phyloP scores from a whole-genome alignment of 495 filamentous ascomycete genomes.

The Aspergillus sparsus region DNA sequence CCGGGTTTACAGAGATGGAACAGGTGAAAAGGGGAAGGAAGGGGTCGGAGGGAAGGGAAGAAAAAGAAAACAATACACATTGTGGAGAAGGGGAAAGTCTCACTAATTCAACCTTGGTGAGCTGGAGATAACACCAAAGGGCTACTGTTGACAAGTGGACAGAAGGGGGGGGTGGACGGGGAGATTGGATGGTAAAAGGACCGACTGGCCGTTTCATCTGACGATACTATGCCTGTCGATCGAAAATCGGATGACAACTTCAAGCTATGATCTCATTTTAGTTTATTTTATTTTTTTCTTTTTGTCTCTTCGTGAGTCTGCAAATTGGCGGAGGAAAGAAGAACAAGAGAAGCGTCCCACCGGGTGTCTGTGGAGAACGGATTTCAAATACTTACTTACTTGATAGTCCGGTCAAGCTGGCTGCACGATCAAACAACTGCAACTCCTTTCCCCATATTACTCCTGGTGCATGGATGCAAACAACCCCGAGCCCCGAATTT shows the following conservation, averaged over 20 bases:
- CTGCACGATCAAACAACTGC: background rate
- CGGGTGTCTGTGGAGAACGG: no score
- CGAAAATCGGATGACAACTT: background rate
- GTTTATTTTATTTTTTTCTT: background rate
- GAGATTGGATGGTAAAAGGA: constrained; percentile 3
- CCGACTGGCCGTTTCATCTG: constrained; percentile 1
- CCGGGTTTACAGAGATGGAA: background rate
- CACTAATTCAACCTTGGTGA: background rate
- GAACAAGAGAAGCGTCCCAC: no score
- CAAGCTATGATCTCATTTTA: background rate
- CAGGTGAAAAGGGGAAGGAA: constrained; percentile 9
- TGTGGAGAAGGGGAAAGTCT: background rate
- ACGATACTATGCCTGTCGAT: background rate
- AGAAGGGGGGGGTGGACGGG: background rate
- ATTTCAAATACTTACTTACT: no score
- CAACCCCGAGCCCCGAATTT: constrained; percentile 1
- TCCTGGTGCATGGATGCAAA: constrained; percentile 2
- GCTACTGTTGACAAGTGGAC: background rate
- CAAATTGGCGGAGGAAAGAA: no score
- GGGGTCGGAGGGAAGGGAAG: background rate
- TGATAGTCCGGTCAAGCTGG: constrained; percentile 1
- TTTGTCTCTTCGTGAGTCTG: no score
- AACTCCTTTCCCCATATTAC: constrained; percentile 5
- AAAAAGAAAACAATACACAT: background rate
- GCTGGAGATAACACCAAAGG: background rate